Evolutionary conservation across 164 flowering plant genomes (phyloP), one percentile per base, ranked within the genome.

Genomic region (Chloranthus sessilifolius): DNA sequence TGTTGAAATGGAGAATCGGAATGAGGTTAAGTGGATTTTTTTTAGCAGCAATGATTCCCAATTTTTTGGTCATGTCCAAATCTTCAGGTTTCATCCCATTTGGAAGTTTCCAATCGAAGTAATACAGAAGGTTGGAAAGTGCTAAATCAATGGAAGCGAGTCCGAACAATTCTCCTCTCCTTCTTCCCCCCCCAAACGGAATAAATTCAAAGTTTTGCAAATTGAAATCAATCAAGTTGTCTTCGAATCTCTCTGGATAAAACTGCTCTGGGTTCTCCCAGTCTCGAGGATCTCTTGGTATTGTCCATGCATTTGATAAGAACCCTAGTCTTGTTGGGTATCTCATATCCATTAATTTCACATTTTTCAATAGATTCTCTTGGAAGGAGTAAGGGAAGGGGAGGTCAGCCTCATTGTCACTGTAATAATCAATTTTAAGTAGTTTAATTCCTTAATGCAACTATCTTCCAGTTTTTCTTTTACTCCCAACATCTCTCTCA

Each of bases 111-210:
- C 53, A 50, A 23, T 50, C 42, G 15, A 36, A 50, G 11, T 15
- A 23, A 17, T 23, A 27, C 19, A 50, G 41, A 36, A 50, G 26
- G 15, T 50, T 50, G 28, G 53, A 41, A 9, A 50, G 30, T 14
- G 53, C 19, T 34, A 50, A 30, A 7, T 50, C 53, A 11, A 35
- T 3, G 5, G 14, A 2, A n/a, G 28, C 2, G 7, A 36, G 4
- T 12, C 7, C 53, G 7, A 50, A 34, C 0, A 29, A 12, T 4
- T 23, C 36, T 27, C 42, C 53, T 1, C 17, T 21, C 53, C 53
- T 50, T 30, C 53, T 19, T 30, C 53, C 53, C 4, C 30, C 42
- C 4, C 53, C 53, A 21, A 50, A 50, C 3, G 53, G 53, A 2
- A 50, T 22, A 6, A 21, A 23, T 20, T 50, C 14, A 35, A 50